Evolutionary conservation across 305 asterid species (phyloP).

Genomic region (Caryopteris hybrid): DNA sequence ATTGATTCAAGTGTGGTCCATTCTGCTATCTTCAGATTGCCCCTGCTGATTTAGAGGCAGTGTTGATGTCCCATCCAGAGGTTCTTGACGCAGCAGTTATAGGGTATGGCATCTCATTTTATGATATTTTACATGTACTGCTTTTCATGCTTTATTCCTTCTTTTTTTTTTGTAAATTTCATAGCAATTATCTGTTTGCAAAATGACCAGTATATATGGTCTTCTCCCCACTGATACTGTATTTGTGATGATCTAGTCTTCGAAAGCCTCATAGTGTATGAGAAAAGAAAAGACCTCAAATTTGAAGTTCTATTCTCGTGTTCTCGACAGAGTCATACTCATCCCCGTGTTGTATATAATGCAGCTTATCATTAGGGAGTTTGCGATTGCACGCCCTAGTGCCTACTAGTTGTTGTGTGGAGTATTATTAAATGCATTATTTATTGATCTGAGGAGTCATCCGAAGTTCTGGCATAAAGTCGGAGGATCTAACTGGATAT

Average conservation of each 20-base stretch:
- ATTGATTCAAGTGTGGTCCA: neutral
- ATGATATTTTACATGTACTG: neutral
- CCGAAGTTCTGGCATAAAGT: too few relatives aligned
- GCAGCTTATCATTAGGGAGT: too few relatives aligned
- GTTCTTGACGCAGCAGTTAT: constrained; percentile 74
- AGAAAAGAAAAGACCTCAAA: neutral
- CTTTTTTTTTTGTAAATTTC: neutral
- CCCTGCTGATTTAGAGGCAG: constrained; percentile 84
- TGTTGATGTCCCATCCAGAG: constrained; percentile 56
- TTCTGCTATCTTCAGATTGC: constrained; percentile 49
- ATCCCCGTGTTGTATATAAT: too few relatives aligned
- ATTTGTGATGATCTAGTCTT: neutral
- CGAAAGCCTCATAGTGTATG: neutral
- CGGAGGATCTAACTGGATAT: too few relatives aligned
- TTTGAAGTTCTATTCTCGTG: neutral
- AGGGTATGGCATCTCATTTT: constrained; percentile 36
- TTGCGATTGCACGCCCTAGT: too few relatives aligned
- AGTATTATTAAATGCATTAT: too few relatives aligned
- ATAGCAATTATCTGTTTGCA: too few relatives aligned
- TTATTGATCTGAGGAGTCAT: too few relatives aligned
- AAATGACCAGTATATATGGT: neutral
- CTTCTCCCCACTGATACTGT: neutral
- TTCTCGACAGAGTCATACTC: too few relatives aligned
- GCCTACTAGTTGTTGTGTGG: too few relatives aligned
- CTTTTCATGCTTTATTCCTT: neutral